A percentile compares a stretch with the other conserved stretches of the same genome.
Evolutionary conservation across 2,329 filamentous ascomycete species (phyloP).

Genomic region (Xylariales sp.): DNA sequence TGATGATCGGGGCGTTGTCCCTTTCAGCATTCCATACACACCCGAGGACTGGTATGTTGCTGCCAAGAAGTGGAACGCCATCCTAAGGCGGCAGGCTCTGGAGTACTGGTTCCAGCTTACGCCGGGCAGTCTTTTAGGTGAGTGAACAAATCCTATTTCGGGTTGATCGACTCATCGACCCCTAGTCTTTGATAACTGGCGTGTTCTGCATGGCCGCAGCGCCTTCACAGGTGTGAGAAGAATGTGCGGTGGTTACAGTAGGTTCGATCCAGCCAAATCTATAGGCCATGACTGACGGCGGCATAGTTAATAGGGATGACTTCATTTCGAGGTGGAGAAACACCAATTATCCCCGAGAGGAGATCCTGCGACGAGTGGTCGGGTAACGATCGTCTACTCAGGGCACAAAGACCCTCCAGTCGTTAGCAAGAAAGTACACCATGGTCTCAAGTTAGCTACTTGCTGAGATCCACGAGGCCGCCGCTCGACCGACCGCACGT

Average conservation of each 20-base stretch:
- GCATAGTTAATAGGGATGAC: slow-evolving; percentile 71
- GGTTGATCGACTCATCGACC: not conserved
- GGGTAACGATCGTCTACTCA: slow-evolving; percentile 14
- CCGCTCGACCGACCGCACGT: not conserved
- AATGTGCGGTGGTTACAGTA: slow-evolving; percentile 88
- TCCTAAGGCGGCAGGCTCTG: slow-evolving; percentile 60
- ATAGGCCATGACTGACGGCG: slow-evolving; percentile 11
- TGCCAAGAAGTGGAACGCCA: slow-evolving; percentile 66
- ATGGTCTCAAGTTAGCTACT: not conserved
- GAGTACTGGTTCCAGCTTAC: slow-evolving; percentile 78
- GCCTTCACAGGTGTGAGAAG: slow-evolving; percentile 79
- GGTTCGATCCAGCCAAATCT: slow-evolving; percentile 32
- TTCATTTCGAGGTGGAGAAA: slow-evolving; percentile 72
- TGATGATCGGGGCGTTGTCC: slow-evolving; percentile 72
- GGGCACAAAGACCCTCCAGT: not conserved
- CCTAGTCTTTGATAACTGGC: slow-evolving; percentile 91
- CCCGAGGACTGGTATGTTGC: slow-evolving; percentile 72
- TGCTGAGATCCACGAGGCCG: not conserved
- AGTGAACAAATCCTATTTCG: slow-evolving; percentile 26
- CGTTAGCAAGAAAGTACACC: not conserved
- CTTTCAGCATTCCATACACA: slow-evolving; percentile 42
- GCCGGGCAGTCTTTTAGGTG: slow-evolving; percentile 74
- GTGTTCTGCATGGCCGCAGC: slow-evolving; percentile 81
- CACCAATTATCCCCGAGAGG: slow-evolving; percentile 55
- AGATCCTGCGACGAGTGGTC: slow-evolving; percentile 34